Base-by-base conservation (phyloP, 2,329 filamentous ascomycete genomes). In the Aspergillus carbonarius region DNA sequence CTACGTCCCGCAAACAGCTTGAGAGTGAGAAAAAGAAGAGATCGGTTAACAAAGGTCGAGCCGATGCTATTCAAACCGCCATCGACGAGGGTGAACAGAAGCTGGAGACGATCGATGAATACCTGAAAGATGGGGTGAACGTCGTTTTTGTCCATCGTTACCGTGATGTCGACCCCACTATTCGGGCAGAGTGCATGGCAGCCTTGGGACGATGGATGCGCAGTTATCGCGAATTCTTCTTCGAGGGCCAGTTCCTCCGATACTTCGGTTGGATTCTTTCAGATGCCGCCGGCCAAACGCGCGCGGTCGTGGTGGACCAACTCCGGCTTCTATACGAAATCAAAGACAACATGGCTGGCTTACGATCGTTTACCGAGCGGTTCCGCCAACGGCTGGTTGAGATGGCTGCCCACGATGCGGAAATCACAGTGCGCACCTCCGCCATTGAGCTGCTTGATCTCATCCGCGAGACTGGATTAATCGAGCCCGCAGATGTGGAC, bases 211-310 rank as follows among this genome's bases (percentile, higher is more conserved):
- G 87, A 40, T 99, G 95, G 95, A 96, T 98, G 66, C 84, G 88
- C 72, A 85, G 85, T 10, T 86, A 96, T 53, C 91, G 93, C 2
- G 91, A 92, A 48, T 84, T 91, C 47, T 99, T 96, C 76, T 91
- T 97, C 74, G 91, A 97, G 64, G 92, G 92, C 1, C 84, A 89
- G 66, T 96, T 96, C 76, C 80, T 99, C 52, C 88, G 95, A 60
- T 99, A 99, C 70, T 82, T 99, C 5, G 95, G 95, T 54, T 99
- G 95, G 95, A 88, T 96, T 70, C 82, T 99, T 30, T 96, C 93
- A 4, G 95, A 99, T 72, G 83, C 87, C 3, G 83, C 88, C 60
- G 82, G 88, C 1, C 78, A 86, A 8, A 93, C 91, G 20, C 86
- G 95, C 55, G 83, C 88, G n/a, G 92, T 96, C 73, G 92, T 96